Evolutionary conservation across 148 eudicot species (phyloP), one percentile per base, ranked within the genome.

Genomic region (Camellia sinensis): DNA sequence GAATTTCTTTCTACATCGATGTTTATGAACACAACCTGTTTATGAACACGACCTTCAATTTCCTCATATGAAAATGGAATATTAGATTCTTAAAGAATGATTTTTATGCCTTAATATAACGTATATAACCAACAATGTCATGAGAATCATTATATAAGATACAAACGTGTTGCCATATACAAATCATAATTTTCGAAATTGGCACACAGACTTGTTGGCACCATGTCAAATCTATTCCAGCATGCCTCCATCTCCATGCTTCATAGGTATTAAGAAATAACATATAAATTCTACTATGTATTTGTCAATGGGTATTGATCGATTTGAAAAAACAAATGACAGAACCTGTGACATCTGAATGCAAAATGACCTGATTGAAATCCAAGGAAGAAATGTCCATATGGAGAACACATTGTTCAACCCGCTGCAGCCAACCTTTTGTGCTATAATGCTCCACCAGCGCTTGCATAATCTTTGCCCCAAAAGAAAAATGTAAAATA

Each of bases 361-460:
- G 41, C 62, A 6, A 67, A 45, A 78, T 75, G 18, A 95, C 98
- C 97, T 95, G 98, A 81, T 95, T 93, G 82, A 95, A 95, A 83
- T 95, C 98, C 92, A 95, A 83, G 67, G 98, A 95, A 83, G 93
- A 90, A 75, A 95, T 95, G 86, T 95, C 97, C 98, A 95, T 95
- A 85, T 95, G 97, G 77, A 95, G 96, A 84, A 95, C 94, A 80
- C 98, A 95, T 86, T 93, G 98, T 84, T 95, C 98, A 76, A 95
- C 92, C 82, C 98, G 88, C 81, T 91, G 98, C 87, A 95, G 79
- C 98, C 98, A 95, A 84, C 98, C 98, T 88, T 88, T 93, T 44
- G 75, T 67, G 80, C 90, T 93, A 75, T 95, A 95, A 78, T 95
- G 98, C 89, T 95, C 98, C 78, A 95, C 98, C 80, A 95, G 85